phyloP scores from a whole-genome alignment of 192 early-diverging fungal genomes.

The Backusella mclennaniae region DNA sequence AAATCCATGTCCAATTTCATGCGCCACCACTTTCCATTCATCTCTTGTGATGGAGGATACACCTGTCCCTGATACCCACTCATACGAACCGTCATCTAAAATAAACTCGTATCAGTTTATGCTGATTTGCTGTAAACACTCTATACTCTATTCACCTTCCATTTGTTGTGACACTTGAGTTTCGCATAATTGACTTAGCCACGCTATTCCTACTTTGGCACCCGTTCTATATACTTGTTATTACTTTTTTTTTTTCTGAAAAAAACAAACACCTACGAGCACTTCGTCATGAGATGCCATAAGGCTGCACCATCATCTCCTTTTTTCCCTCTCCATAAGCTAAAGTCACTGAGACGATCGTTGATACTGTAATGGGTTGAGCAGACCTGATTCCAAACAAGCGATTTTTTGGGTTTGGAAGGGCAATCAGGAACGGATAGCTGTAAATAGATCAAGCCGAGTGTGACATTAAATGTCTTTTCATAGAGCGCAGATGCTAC shows the following conservation, averaged over 20 bases:
- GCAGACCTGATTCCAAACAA: slow-evolving; percentile 82
- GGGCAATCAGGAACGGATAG: slow-evolving; percentile 67
- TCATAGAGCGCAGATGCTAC: slow-evolving; percentile 84
- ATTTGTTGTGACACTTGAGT: slow-evolving; percentile 54
- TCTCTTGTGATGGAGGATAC: slow-evolving; percentile 78
- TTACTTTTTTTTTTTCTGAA: no score
- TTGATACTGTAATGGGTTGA: slow-evolving; percentile 70
- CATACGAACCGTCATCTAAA: slow-evolving; percentile 30
- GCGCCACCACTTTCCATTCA: slow-evolving; percentile 95
- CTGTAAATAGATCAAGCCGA: slow-evolving; percentile 79
- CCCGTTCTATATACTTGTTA: slow-evolving; percentile 51
- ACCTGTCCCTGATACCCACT: slow-evolving; percentile 77
- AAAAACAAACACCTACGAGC: slow-evolving; percentile 42
- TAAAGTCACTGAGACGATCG: slow-evolving; percentile 82
- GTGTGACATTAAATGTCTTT: slow-evolving; percentile 78
- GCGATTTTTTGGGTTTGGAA: slow-evolving; percentile 21
- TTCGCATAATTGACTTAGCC: slow-evolving; percentile 77
- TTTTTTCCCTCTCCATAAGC: slow-evolving; percentile 72
- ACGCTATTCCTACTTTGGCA: slow-evolving; percentile 83
- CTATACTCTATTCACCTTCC: slow-evolving; percentile 14
- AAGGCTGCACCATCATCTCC: slow-evolving; percentile 74
- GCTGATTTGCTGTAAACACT: no score
- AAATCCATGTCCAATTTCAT: slow-evolving; percentile 90
- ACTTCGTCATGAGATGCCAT: slow-evolving; percentile 93
- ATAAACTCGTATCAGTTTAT: no score